Conservation (phyloP, 352 stramenopile genomes). For the Globisporangium solare region DNA sequence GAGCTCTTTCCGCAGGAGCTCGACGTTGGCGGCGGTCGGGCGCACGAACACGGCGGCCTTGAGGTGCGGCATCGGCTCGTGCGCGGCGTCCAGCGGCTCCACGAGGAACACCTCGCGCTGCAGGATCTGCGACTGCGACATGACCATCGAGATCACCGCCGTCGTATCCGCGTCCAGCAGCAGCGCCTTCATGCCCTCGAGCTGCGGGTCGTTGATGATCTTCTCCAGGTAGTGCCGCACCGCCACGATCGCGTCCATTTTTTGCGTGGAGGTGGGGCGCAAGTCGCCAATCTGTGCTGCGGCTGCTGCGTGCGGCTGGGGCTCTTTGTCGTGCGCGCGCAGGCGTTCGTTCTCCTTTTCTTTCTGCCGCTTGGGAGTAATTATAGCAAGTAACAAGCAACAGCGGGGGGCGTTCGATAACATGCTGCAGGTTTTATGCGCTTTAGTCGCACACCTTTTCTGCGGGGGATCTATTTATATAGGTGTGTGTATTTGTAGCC, state of each 20-base stretch:
- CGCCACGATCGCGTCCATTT: constrained; percentile 72
- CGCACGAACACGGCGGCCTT: constrained; percentile 95
- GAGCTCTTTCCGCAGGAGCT: constrained; percentile 91
- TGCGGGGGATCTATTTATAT: neutral
- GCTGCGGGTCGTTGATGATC: constrained; percentile 74
- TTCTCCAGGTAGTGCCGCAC: constrained; percentile 78
- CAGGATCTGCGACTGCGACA: constrained; percentile 95
- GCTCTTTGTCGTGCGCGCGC: no score
- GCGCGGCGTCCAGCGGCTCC: constrained; percentile 79
- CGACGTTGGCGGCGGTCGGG: constrained; percentile 90
- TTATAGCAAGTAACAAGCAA: no score
- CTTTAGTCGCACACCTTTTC: neutral
- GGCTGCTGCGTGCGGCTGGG: neutral
- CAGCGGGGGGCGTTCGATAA: neutral
- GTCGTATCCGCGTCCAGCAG: constrained; percentile 95
- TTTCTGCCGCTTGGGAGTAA: no score
- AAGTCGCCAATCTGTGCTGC: no score
- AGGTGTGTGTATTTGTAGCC: neutral
- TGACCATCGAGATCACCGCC: constrained; percentile 94
- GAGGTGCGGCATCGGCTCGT: constrained; percentile 90
- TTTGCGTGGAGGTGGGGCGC: no score
- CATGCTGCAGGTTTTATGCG: neutral
- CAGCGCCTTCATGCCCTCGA: constrained; percentile 96
- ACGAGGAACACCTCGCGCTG: constrained; percentile 96
- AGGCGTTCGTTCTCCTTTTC: no score